phyloP scores from a whole-genome alignment of 176 grass and related monocot genomes.

The Poa pratensis region DNA sequence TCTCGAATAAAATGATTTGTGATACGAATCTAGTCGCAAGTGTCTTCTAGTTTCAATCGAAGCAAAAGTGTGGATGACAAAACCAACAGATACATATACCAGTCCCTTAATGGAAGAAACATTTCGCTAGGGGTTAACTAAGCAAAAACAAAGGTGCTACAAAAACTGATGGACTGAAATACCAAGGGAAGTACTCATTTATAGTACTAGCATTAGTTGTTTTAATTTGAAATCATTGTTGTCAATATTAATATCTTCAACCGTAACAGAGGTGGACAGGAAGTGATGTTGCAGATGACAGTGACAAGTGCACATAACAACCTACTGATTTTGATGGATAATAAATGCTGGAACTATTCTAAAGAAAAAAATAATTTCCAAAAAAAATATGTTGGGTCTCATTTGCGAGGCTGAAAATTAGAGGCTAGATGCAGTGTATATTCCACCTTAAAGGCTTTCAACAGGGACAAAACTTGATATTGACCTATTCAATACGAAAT shows the following conservation, averaged over 20 bases:
- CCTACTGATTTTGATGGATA: slow-evolving; percentile 27
- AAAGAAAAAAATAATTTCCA: no score
- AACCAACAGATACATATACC: background rate
- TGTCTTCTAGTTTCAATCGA: background rate
- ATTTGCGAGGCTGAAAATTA: slow-evolving; percentile 3
- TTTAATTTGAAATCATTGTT: background rate
- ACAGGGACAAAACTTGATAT: slow-evolving; percentile 32
- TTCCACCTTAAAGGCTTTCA: slow-evolving; percentile 28
- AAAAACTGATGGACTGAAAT: slow-evolving; percentile 5
- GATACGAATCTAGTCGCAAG: background rate
- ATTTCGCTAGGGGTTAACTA: background rate
- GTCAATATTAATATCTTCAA: slow-evolving; percentile 33
- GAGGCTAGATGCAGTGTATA: background rate
- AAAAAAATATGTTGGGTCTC: background rate
- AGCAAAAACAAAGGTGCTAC: background rate
- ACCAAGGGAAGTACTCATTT: background rate
- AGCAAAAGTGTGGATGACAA: background rate
- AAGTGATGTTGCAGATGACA: slow-evolving; percentile 27
- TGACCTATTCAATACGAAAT: background rate
- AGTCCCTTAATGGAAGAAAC: no score
- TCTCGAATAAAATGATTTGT: background rate
- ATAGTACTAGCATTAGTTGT: background rate
- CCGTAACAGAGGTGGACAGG: slow-evolving; percentile 33
- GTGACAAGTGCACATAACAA: slow-evolving; percentile 15
- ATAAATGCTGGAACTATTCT: slow-evolving; percentile 19